Conservation (phyloP, 139 green algal genomes). For the Coccomyxa sp. region DNA sequence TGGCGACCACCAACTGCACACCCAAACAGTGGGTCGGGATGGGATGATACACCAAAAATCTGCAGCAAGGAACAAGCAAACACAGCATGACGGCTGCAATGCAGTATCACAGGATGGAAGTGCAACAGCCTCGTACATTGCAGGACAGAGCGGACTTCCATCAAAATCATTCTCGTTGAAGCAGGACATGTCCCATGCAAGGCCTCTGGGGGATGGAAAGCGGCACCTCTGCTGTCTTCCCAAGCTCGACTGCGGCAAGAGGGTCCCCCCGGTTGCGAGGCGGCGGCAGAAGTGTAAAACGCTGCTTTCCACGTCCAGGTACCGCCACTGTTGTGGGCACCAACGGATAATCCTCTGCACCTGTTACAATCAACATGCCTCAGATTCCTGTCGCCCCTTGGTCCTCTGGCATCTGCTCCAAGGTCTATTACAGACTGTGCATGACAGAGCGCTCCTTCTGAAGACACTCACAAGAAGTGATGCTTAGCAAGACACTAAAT, state of each 20-base stretch:
- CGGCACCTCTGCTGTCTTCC: constrained; percentile 32
- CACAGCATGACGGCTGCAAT: too few species aligned
- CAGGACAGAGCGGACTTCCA: neutral
- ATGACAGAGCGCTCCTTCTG: too few species aligned
- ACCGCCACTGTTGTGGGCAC: constrained; percentile 33
- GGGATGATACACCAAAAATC: neutral
- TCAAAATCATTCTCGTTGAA: neutral
- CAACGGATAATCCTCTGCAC: constrained; percentile 3
- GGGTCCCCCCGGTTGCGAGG: constrained; percentile 46
- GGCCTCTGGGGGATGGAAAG: neutral
- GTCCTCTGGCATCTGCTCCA: neutral
- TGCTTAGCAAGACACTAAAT: too few species aligned
- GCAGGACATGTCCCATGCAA: neutral
- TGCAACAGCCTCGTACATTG: neutral
- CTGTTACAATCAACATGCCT: neutral
- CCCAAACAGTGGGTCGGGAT: neutral
- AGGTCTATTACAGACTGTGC: too few species aligned
- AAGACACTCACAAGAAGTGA: too few species aligned
- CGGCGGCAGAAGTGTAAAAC: constrained; percentile 67
- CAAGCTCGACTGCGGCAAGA: constrained; percentile 59
- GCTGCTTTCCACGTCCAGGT: constrained; percentile 24
- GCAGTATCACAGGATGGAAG: too few species aligned
- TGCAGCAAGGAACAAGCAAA: too few species aligned
- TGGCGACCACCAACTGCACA: constrained; percentile 58
- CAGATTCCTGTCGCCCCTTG: neutral